Conservation (phyloP, 2,329 filamentous ascomycete genomes). For the Talaromyces sp. region DNA sequence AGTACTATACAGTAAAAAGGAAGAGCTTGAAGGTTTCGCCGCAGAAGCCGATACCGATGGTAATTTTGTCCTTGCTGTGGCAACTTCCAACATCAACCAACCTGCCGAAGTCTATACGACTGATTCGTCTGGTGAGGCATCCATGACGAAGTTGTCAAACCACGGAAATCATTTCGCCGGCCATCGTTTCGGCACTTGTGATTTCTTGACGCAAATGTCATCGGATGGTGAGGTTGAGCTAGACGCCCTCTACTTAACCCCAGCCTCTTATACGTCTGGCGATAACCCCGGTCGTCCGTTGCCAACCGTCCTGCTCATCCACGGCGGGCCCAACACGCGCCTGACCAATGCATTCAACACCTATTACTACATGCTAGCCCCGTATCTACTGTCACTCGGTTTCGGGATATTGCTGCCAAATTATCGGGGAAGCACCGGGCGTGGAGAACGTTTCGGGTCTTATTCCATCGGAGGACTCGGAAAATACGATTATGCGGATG, state of each 20-base stretch:
- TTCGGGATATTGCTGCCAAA: conserved; percentile 16
- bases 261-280: neutral
- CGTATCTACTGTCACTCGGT: conserved; percentile 12
- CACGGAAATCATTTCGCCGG: neutral
- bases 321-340: conserved; percentile 14
- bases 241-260: conserved; percentile 2
- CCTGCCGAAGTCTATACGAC: conserved; percentile 2
- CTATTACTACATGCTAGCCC: conserved; percentile 12
- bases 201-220: neutral
- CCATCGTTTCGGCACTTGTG: neutral
- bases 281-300: neutral
- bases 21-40: conserved; percentile 3
- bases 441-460: conserved; percentile 12
- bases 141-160: conserved; percentile 1
- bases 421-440: conserved; percentile 16
- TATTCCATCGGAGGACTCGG: conserved; percentile 13
- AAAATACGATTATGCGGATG: conserved; percentile 12
- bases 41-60: neutral
- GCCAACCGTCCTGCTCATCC: conserved; percentile 14
- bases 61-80: neutral
- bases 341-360: conserved; percentile 12
- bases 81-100: conserved; percentile 1
- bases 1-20: neutral
- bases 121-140: neutral
- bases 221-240: conserved; percentile 1